Evolutionary conservation across 805 yeast species (phyloP), one percentile per base, ranked within the genome.

Genomic region (Ogataea paraovalis): DNA sequence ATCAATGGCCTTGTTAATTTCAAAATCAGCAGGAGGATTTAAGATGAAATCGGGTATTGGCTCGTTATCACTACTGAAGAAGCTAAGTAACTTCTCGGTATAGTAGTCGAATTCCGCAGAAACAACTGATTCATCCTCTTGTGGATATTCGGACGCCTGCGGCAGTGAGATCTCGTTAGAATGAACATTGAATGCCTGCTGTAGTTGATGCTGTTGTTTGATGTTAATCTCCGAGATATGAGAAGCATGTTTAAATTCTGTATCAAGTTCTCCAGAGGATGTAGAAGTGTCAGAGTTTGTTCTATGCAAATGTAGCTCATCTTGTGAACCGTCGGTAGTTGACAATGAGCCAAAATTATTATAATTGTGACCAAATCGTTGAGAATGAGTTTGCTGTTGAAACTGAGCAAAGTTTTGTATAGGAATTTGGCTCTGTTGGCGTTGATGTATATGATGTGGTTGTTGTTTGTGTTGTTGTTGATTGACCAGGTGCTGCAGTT

Each of bases 1-100:
- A 58, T 87, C 96, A 19, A 87, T 81, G 2, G 83, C 74, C 49
- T 77, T 83, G 60, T 84, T 80, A 44, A 85, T 77, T 55, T 82
- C 77, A 48, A 84, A 79, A 56, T 80, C 78, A 33, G 71, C 67
- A 1, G 92, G 91, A 5, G 87, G 85, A 44, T 72, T 67, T 27
- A 72, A 62, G 23, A 82, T 60, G 44, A 76, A 69, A 21, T 61
- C 56, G 7, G 69, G 69, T 41, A 64, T 57, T 10, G 66, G 62
- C 42, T 62, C 67, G 39, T 64, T 60, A 47, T 78, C 82, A 46
- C 73, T 79, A 41, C 78, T 70, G 54, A 82, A 79, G 59, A 71
- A 81, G n/a, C 70, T 69, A 42, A 82, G 66, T 33, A 82, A 60
- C 20, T 68, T 61, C 13, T 67, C 68, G 0, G 72, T 67, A 46